Base-by-base conservation (phyloP, 495 filamentous ascomycete species). In the Aspergillus saccharolyticus region DNA sequence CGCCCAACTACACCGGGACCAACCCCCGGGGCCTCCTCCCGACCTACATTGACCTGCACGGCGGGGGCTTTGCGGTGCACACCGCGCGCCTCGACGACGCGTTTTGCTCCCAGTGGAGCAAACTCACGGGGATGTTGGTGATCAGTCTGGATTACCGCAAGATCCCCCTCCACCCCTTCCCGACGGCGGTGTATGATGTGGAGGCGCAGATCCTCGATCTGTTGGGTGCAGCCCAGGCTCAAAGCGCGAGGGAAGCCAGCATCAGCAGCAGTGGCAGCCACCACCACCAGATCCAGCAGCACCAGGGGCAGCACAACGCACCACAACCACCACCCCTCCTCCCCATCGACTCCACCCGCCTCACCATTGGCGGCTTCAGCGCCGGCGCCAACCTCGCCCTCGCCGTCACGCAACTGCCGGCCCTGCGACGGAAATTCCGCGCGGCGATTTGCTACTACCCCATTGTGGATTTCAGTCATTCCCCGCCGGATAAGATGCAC, bases 1-100 rank as follows among this genome's bases (percentile, higher is more conserved):
- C 71, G 22, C 63, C 57, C 12, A 57, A 55, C 14, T 70, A 72
- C 47, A 57, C 62, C 52, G 60, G 25, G 66, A 56, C 19, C 51
- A 64, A 19, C 56, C 44, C n/a, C n/a, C n/a, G n/a, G 28, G 1
- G 57, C 16, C 55, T 54, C 1, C 62, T 73, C 0, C 70, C 73
- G 3, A 57, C 74, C 4, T 74, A 74, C 53, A 39, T 76, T 3
- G 60, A 74, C 54, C 65, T 76, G 43, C 73, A 76, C 48, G 73
- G 73, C 45, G 73, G 73, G 1, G 73, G 72, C 2, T 74, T 74
- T 44, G 67, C 62, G 1, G 0, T 76, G 5, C 39, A 45, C 39
- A 53, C 63, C 39, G 65, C 72, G 5, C 17, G 16, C 10, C 25
- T 61, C 5, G 71, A 74, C 56, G 70, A 74, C 55, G 53, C 55